Percentiles rank a stretch among this genome's conserved stretches.
These are phyloP conservation scores for Filobasidium wieringae DNA, from an alignment of 768 basidiomycete species.

Conservation along the genomic window DNA sequence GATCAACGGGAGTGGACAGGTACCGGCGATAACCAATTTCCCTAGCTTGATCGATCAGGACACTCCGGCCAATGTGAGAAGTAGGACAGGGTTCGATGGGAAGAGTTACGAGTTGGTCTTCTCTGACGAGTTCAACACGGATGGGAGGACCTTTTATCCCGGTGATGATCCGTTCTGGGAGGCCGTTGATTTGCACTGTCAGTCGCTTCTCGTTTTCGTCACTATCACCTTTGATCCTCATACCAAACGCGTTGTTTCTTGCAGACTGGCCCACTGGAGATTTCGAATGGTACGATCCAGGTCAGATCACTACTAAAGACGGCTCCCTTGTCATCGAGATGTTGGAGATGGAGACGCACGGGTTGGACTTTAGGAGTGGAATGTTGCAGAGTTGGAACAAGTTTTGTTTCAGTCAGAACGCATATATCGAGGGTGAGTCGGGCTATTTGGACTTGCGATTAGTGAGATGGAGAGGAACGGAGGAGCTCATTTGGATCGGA, in stretches of 20 bases:
- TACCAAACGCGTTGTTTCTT: neutral
- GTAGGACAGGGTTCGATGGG: constrained; percentile 47
- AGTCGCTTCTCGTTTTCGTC: neutral
- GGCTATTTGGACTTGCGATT: neutral
- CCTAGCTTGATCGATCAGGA: constrained; percentile 63
- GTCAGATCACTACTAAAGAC: constrained; percentile 27
- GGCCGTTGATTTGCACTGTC: constrained; percentile 39
- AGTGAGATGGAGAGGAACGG: neutral
- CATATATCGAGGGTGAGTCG: constrained; percentile 46
- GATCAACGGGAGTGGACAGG: constrained; percentile 65
- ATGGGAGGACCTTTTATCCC: constrained; percentile 63
- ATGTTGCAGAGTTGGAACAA: constrained; percentile 54
- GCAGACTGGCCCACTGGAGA: constrained; percentile 34
- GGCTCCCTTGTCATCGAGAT: constrained; percentile 70
- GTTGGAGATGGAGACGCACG: constrained; percentile 53
- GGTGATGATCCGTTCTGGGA: constrained; percentile 67
- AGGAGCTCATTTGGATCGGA: neutral
- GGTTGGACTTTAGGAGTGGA: constrained; percentile 50
- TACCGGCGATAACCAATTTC: constrained; percentile 39
- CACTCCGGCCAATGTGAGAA: constrained; percentile 48
- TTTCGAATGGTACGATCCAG: constrained; percentile 79
- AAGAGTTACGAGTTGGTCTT: constrained; percentile 59
- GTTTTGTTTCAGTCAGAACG: constrained; percentile 84
- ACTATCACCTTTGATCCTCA: neutral
- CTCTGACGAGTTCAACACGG: constrained; percentile 76